Percentiles rank a stretch among this genome's conserved stretches.
These are phyloP conservation scores for Fragaria vesca DNA, from an alignment of 306 rosid species.

Conservation along the genomic window DNA sequence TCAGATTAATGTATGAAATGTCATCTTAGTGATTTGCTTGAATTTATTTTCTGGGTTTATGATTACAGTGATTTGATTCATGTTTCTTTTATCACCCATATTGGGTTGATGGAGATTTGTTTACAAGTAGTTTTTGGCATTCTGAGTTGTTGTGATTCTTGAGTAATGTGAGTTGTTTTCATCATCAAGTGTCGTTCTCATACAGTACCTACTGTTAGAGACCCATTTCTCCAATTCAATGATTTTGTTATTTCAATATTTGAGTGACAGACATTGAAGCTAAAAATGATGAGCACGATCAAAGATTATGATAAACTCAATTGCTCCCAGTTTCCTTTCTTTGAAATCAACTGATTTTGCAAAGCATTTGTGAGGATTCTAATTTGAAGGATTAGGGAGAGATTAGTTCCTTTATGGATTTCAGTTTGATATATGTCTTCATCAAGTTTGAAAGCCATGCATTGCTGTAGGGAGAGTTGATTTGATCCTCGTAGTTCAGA, in stretches of 20 bases:
- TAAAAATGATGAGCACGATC: background rate
- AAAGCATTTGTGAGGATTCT: background rate
- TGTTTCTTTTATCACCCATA: background rate
- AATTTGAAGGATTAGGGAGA: background rate
- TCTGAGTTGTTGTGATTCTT: conserved; percentile 9
- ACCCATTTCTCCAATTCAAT: background rate
- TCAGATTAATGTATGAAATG: conserved; percentile 14
- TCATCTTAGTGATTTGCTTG: background rate
- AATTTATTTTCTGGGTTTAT: conserved; percentile 20
- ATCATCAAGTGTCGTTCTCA: background rate
- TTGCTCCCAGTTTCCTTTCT: conserved; percentile 9
- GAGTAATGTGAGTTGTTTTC: background rate
- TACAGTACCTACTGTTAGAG: background rate
- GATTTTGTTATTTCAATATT: background rate
- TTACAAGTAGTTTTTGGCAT: background rate
- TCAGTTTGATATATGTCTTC: background rate
- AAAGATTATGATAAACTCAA: background rate
- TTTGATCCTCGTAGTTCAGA: background rate
- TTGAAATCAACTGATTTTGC: background rate
- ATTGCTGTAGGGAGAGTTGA: background rate
- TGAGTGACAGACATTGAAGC: background rate
- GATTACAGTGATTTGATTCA: background rate
- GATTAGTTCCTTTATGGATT: background rate
- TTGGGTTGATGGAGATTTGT: conserved; percentile 13
- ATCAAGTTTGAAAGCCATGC: conserved; percentile 2